A percentile compares a stretch with the other conserved stretches of the same genome.
Evolutionary conservation across 768 basidiomycete genomes (phyloP).

Genomic region (Auricularia heimuer): DNA sequence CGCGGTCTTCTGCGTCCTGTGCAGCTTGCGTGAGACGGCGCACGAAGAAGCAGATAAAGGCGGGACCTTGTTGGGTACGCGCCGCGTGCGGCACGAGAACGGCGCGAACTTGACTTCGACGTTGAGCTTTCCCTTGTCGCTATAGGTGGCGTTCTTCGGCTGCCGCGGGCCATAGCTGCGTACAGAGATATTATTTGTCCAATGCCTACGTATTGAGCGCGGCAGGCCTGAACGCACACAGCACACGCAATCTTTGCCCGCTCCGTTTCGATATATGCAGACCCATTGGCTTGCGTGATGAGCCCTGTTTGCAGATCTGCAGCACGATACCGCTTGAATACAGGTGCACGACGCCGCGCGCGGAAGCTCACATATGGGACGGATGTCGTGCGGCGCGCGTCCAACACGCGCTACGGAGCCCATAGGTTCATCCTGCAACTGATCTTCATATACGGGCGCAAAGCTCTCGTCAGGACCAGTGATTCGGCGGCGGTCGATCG

Average conservation of each 20-base stretch:
- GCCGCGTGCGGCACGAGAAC: conserved; percentile 69
- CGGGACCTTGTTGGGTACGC: conserved; percentile 60
- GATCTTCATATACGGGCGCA: conserved; percentile 48
- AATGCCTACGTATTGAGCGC: conserved; percentile 1
- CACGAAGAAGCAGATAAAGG: background rate
- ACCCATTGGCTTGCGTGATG: conserved; percentile 90
- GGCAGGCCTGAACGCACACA: conserved; percentile 49
- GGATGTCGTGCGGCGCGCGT: conserved; percentile 52
- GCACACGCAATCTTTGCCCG: conserved; percentile 91
- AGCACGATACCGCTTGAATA: background rate
- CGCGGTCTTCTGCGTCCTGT: conserved; percentile 90
- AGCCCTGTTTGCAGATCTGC: conserved; percentile 83
- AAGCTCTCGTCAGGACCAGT: conserved; percentile 84
- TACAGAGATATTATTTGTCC: conserved; percentile 5
- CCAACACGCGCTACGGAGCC: conserved; percentile 31
- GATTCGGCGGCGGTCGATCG: conserved; percentile 73
- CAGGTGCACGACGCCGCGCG: conserved; percentile 7
- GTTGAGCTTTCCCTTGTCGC: conserved; percentile 79
- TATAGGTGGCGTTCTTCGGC: conserved; percentile 70
- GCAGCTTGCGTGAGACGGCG: conserved; percentile 8
- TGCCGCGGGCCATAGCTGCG: conserved; percentile 76
- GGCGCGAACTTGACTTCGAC: conserved; percentile 97
- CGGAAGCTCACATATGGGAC: conserved; percentile 68
- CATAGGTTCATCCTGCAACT: conserved; percentile 17
- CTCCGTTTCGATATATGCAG: conserved; percentile 91